Base-by-base conservation (phyloP, 768 basidiomycete genomes). In the Kwoniella sp. region DNA sequence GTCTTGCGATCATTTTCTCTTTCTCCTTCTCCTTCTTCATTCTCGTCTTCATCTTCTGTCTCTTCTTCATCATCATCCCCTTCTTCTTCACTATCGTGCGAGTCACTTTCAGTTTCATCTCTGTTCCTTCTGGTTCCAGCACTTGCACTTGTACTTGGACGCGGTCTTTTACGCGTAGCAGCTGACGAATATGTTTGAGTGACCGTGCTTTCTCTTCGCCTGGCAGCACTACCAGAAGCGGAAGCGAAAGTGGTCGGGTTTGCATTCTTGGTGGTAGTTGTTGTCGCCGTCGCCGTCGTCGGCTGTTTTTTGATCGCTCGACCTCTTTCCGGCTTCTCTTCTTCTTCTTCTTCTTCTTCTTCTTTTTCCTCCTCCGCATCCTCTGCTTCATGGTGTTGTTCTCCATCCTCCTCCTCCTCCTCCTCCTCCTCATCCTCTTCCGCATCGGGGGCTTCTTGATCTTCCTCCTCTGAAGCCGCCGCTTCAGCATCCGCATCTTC, bases 401-500 rank as follows among this genome's bases (percentile, higher is more conserved):
- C 58, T 46, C 56, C 58, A 37, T 58, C 36, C 44, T 58, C 50
- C 15, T 60, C 58, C 37, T 60, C 58, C 17, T 60, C 50, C 26
- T 63, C 52, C 25, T 59, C 56, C 22, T 63, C 61, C 25, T 48
- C 36, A 17, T 50, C 58, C 13, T 48, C 53, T 26, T 65, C 58
- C n/a, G n/a, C n/a, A n/a, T n/a, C n/a, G n/a, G n/a, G n/a, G n/a
- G n/a, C n/a, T 46, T 59, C 58, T 37, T 58, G 26, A 19, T 37
- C 57, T 15, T 54, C 58, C 12, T 63, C 46, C 48, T 64, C 63
- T 19, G 54, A 19, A 24, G 49, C 58, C 9, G 40, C 55, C 12
- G 55, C 52, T 70, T 76, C 64, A 67, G 68, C 67, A 70, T 74
- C 47, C 62, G 61, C 69, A 72, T 73, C 56, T 3, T 60, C 77